Evolutionary conservation across 805 yeast species (phyloP).

Genomic region (Starmerella bombi): DNA sequence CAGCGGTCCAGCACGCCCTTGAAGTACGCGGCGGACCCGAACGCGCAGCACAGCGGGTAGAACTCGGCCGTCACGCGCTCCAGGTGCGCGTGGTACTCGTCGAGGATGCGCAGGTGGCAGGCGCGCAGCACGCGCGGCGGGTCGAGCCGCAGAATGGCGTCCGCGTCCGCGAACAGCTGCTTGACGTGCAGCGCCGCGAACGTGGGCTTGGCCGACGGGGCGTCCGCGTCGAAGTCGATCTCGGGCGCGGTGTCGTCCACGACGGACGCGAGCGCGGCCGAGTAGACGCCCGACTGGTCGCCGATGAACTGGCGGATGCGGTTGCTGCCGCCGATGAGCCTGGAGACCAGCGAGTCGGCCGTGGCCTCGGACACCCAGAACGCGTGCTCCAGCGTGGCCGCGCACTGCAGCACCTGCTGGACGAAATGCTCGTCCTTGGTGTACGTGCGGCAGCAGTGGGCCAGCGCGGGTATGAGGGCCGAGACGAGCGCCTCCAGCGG

Average conservation of each 20-base stretch:
- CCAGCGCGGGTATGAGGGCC: constrained; percentile 31
- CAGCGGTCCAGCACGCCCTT: constrained; percentile 32
- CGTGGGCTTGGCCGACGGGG: constrained; percentile 40
- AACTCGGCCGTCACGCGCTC: constrained; percentile 25
- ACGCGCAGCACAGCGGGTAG: constrained; percentile 14
- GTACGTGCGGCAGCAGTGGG: constrained; percentile 9
- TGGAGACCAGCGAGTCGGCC: not conserved
- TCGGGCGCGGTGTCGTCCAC: constrained; percentile 7
- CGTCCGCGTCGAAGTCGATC: constrained; percentile 42
- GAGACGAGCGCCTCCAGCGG: constrained; percentile 34
- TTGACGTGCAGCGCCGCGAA: constrained; percentile 45
- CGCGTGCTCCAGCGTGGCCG: constrained; percentile 2
- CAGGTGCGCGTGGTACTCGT: constrained; percentile 36
- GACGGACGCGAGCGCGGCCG: not conserved
- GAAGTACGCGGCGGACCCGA: constrained; percentile 30
- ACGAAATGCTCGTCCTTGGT: constrained; percentile 10
- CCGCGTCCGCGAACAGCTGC: constrained; percentile 33
- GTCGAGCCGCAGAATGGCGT: constrained; percentile 36
- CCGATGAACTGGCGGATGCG: not conserved
- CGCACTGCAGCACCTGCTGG: constrained; percentile 6
- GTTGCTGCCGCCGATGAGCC: not conserved
- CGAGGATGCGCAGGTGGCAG: constrained; percentile 46
- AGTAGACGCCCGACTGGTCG: constrained; percentile 1
- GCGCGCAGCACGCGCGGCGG: constrained; percentile 32
- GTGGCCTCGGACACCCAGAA: constrained; percentile 1